Conservation (phyloP, 441 rosid species). For the Hura crepitans region DNA sequence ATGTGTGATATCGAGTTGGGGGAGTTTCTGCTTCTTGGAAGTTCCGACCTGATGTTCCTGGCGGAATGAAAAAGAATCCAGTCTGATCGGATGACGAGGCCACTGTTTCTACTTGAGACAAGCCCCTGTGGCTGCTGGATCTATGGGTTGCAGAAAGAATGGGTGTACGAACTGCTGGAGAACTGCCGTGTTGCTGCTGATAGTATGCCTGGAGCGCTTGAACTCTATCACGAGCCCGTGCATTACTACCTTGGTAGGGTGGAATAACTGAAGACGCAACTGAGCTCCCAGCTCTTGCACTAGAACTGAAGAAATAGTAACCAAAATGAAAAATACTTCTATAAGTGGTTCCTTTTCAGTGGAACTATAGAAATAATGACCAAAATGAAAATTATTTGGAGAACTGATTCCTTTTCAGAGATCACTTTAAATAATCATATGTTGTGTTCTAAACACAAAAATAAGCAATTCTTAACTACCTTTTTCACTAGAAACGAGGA, state of each 20-base stretch:
- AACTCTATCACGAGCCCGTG: constrained; percentile 69
- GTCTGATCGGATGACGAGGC: constrained; percentile 75
- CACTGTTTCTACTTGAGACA: constrained; percentile 49
- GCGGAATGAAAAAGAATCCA: constrained; percentile 64
- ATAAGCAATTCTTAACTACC: neutral
- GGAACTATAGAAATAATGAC: no score
- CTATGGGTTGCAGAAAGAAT: constrained; percentile 48
- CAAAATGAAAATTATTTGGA: neutral
- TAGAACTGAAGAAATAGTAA: no score
- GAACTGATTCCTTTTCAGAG: no score
- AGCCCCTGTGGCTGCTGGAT: constrained; percentile 51
- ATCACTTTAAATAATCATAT: neutral
- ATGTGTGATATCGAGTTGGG: constrained; percentile 41
- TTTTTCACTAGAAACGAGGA: neutral
- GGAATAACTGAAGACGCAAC: constrained; percentile 61
- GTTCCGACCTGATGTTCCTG: constrained; percentile 44
- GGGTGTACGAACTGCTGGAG: constrained; percentile 50
- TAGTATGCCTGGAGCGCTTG: constrained; percentile 93
- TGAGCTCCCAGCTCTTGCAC: constrained; percentile 70
- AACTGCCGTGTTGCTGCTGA: constrained; percentile 65
- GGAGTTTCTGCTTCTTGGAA: constrained; percentile 57
- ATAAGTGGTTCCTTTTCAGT: no score
- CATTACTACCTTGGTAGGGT: constrained; percentile 84
- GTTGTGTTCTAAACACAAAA: neutral
- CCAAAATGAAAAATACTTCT: no score